Percentiles rank a stretch among this genome's conserved stretches.
Evolutionary conservation across 257 asterid genomes (phyloP).

Genomic region (Solanum paucissectum): DNA sequence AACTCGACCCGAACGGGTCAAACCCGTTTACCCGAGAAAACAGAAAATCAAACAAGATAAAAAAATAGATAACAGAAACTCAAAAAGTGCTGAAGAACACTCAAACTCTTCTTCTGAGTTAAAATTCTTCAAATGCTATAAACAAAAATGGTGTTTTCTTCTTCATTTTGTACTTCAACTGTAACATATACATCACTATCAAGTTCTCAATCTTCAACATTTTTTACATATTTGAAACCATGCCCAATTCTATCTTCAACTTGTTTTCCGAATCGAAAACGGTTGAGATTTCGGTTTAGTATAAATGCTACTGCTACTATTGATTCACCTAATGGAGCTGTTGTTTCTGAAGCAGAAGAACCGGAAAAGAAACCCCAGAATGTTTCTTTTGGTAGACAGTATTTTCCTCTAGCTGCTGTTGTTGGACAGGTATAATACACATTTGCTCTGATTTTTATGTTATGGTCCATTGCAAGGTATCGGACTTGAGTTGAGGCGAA

Average conservation of each 20-base stretch:
- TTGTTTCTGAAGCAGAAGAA: not conserved
- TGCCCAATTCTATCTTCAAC: not conserved
- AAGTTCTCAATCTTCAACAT: not conserved
- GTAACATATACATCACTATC: not conserved
- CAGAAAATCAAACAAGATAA: not conserved
- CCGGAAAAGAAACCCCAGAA: not conserved
- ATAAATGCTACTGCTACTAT: conserved; percentile 1
- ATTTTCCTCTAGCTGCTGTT: conserved; percentile 90
- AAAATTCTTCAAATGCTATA: not conserved
- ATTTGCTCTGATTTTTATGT: not conserved
- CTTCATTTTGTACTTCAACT: not conserved
- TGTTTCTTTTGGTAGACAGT: conserved; percentile 54
- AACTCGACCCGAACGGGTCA: not conserved
- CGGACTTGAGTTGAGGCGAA: not conserved
- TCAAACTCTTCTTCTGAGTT: not conserved
- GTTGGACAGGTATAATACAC: conserved; percentile 72
- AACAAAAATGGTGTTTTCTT: not conserved
- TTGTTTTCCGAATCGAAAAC: not conserved
- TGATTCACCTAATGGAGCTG: not conserved
- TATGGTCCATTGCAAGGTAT: not conserved
- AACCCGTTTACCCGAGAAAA: not conserved
- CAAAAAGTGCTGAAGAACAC: not conserved
- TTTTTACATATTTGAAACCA: not conserved
- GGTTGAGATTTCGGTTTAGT: not conserved
- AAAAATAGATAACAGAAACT: not conserved